Percentiles rank a stretch among this genome's conserved stretches.
These are phyloP conservation scores for Dipodascus geniculatus DNA, from an alignment of 805 yeast species.

Conservation along the genomic window DNA sequence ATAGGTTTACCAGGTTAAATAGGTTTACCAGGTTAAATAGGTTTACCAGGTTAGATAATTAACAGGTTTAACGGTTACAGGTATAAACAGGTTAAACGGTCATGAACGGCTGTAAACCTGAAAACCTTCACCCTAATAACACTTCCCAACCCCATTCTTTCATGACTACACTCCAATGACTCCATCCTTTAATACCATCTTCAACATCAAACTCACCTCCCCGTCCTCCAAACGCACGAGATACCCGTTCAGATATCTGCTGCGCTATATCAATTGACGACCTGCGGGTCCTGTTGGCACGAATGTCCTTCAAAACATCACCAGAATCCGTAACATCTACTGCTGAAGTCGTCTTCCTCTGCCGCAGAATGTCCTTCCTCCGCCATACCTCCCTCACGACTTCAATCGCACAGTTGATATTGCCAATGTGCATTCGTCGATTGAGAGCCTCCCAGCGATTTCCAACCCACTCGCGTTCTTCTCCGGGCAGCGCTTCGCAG, in stretches of 20 bases:
- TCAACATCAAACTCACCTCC: conserved; percentile 18
- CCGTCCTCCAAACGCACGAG: conserved; percentile 3
- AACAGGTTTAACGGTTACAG: too few species aligned
- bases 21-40: too few species aligned
- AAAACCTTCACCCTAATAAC: conserved; percentile 41
- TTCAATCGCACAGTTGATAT: conserved; percentile 52
- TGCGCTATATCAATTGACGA: not conserved
- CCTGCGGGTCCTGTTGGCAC: conserved; percentile 5
- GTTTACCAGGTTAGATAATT: too few species aligned
- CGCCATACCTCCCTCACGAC: conserved; percentile 66
- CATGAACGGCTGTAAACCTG: too few species aligned
- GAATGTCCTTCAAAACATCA: conserved; percentile 10
- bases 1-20: too few species aligned
- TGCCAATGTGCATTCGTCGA: conserved; percentile 51
- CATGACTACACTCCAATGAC: conserved; percentile 63
- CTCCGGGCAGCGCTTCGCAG: conserved; percentile 46
- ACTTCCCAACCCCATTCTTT: conserved; percentile 72
- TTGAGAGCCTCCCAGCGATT: conserved; percentile 45
- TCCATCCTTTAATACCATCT: conserved; percentile 34
- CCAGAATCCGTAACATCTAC: conserved; percentile 9
- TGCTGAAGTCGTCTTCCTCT: conserved; percentile 5
- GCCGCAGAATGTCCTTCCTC: conserved; percentile 38
- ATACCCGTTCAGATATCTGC: not conserved
- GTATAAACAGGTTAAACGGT: too few species aligned
- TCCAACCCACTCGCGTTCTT: conserved; percentile 51